Conservation (phyloP, 495 filamentous ascomycete genomes). For the Talaromyces proteolyticus region DNA sequence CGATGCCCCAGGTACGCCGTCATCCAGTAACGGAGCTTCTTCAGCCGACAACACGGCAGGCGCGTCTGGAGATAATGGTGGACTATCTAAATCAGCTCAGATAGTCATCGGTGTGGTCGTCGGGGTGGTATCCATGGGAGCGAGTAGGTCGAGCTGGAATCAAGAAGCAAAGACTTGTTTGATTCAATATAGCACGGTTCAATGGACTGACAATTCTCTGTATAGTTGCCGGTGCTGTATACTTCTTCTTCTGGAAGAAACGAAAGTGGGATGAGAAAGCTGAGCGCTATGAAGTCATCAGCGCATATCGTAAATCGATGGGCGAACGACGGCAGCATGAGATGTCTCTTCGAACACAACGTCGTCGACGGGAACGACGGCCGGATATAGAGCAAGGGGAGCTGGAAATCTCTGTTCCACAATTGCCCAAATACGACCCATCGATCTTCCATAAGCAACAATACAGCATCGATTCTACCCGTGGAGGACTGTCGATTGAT, state of each 20-base stretch:
- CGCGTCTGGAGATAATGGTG: constrained; percentile 1
- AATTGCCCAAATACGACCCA: constrained; percentile 5
- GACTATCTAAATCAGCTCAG: constrained; percentile 5
- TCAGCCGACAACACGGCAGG: constrained; percentile 3
- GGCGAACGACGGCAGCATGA: not conserved
- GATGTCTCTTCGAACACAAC: constrained; percentile 1
- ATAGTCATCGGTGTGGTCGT: constrained; percentile 26
- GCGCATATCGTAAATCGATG: not conserved
- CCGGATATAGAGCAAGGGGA: constrained; percentile 2
- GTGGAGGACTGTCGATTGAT: constrained; percentile 5
- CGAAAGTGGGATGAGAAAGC: constrained; percentile 14
- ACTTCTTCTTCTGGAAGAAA: constrained; percentile 20
- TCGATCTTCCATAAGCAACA: constrained; percentile 3
- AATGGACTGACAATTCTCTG: not conserved
- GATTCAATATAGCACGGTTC: not conserved
- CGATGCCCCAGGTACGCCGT: constrained; percentile 1
- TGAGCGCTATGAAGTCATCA: constrained; percentile 5
- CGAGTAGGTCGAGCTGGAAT: constrained; percentile 22
- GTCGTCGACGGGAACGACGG: not conserved
- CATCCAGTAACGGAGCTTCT: not conserved
- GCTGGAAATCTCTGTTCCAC: not conserved
- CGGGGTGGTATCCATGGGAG: constrained; percentile 16
- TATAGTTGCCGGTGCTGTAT: constrained; percentile 17
- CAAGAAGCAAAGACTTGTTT: not conserved
- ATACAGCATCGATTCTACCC: constrained; percentile 4